phyloP scores from a whole-genome alignment of 2,329 filamentous ascomycete genomes.

The Pseudogymnoascus sp. region DNA sequence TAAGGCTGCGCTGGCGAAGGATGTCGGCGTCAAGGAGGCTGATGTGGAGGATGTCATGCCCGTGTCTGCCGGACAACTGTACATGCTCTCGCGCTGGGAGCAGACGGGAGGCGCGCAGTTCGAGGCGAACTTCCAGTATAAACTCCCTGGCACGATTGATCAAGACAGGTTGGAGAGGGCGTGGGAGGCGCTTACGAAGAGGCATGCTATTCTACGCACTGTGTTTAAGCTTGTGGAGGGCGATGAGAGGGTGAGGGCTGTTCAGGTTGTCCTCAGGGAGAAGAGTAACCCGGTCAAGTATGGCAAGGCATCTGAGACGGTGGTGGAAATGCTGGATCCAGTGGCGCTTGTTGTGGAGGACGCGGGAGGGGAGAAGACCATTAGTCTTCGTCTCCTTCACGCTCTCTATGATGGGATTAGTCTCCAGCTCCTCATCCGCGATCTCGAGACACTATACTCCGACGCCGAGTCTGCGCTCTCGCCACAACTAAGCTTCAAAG shows the following conservation, averaged over 20 bases:
- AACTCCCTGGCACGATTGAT: constrained; percentile 36
- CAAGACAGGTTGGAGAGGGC: constrained; percentile 42
- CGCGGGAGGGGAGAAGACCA: background rate
- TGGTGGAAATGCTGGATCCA: constrained; percentile 16
- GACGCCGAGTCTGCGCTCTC: constrained; percentile 14
- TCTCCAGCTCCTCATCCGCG: constrained; percentile 54
- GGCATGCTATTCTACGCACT: constrained; percentile 62
- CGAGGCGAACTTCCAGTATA: constrained; percentile 64
- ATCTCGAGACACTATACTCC: constrained; percentile 40
- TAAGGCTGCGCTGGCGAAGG: constrained; percentile 30
- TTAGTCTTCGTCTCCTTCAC: constrained; percentile 65
- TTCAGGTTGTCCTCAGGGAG: constrained; percentile 54
- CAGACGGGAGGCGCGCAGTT: constrained; percentile 60
- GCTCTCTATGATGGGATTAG: constrained; percentile 83
- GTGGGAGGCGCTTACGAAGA: constrained; percentile 52
- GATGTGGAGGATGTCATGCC: constrained; percentile 51
- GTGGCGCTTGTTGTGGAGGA: constrained; percentile 21
- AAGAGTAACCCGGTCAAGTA: constrained; percentile 27
- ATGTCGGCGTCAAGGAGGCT: constrained; percentile 35
- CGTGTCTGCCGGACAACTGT: constrained; percentile 68
- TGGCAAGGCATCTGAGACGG: constrained; percentile 12
- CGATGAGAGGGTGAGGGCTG: constrained; percentile 41
- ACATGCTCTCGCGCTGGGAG: constrained; percentile 74
- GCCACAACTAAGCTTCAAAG: constrained; percentile 16
- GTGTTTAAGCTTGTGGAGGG: constrained; percentile 51